Percentiles rank a stretch among this genome's conserved stretches.
Conservation (phyloP, 2,329 filamentous ascomycete species). For the Chaetomium olivaceum region DNA sequence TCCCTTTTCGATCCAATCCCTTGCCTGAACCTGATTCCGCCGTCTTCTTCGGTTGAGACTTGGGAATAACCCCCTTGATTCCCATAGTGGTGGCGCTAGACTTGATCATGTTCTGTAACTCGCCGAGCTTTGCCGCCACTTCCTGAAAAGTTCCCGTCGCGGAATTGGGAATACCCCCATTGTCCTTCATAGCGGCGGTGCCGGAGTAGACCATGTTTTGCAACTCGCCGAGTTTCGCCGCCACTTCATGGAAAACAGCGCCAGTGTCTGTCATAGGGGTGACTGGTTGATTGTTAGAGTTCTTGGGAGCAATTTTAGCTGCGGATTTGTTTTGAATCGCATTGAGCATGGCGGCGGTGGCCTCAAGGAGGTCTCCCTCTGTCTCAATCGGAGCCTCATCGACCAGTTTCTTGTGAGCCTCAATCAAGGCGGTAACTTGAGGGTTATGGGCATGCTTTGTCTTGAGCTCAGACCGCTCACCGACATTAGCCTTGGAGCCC, state of each 20-base stretch:
- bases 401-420: background rate
- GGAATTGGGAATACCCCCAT: background rate
- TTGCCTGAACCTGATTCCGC: background rate
- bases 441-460: too few species aligned
- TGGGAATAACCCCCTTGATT: too few species aligned
- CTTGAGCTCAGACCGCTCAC: background rate
- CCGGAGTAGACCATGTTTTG: background rate
- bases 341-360: background rate
- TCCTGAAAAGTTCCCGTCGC: background rate
- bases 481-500: background rate
- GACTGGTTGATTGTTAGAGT: background rate
- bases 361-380: background rate
- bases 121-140: background rate
- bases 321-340: background rate
- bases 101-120: background rate
- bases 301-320: background rate
- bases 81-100: background rate
- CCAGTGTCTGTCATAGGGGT: background rate
- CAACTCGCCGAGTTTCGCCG: background rate
- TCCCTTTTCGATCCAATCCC: background rate
- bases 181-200: background rate
- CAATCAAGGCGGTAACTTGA: background rate
- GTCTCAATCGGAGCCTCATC: background rate
- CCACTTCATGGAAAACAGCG: background rate
- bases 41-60: background rate